These are phyloP conservation scores for Amylostereum chailletii DNA, from an alignment of 1,284 basidiomycete species.

Conservation along the genomic window DNA sequence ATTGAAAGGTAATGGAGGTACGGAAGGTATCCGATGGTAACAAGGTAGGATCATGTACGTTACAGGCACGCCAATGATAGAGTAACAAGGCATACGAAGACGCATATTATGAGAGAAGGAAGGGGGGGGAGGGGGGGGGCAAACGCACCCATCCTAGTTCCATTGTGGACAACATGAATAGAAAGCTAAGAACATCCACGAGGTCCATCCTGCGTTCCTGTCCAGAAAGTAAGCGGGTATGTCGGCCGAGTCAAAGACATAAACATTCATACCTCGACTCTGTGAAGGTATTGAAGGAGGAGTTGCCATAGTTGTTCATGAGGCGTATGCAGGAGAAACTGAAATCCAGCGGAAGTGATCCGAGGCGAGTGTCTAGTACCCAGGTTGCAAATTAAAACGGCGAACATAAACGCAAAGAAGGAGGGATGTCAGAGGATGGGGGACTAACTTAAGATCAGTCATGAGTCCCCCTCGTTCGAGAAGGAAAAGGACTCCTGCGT, in stretches of 20 bases:
- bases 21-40: no score
- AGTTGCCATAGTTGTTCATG: conserved; percentile 98
- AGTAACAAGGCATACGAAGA: no score
- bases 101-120: no score
- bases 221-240: conserved; percentile 1
- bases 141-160: conserved; percentile 73
- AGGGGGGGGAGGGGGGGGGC: conserved; percentile 1
- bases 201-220: conserved; percentile 85
- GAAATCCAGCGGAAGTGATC: conserved; percentile 95
- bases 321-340: conserved; percentile 94
- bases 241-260: neutral
- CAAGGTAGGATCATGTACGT: no score
- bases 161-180: conserved; percentile 95
- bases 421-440: no score
- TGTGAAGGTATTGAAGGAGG: conserved; percentile 80
- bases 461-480: conserved; percentile 86
- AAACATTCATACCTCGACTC: conserved; percentile 56
- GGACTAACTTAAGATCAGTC: conserved; percentile 30
- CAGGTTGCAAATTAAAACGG: no score
- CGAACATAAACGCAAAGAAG: no score
- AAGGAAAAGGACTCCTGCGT: conserved; percentile 67
- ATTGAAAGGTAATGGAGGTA: no score
- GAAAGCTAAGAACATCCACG: conserved; percentile 88
- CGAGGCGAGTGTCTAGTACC: neutral
- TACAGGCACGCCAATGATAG: no score